Evolutionary conservation across 305 asterid species (phyloP), one percentile per base, ranked within the genome.

Genomic region (Fraxinus greggii): DNA sequence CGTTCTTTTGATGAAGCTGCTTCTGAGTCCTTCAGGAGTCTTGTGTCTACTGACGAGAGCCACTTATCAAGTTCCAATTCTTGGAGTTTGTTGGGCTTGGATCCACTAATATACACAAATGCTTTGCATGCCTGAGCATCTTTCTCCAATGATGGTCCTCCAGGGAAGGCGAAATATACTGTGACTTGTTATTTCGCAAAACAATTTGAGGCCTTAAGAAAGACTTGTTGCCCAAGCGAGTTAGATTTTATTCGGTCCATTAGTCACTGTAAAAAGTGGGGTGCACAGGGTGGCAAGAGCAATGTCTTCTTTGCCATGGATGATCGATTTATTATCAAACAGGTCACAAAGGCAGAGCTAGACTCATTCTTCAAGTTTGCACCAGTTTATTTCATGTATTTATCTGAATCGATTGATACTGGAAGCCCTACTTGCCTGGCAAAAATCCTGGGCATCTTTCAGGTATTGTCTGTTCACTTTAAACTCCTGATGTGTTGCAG

Each of bases 271-370:
- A 94, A 90, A 88, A 94, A 90, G 84, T 94, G 98, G 98, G 97
- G 98, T 83, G 98, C 98, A 72, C 98, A 92, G 87, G 98, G 98
- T 84, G 98, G 98, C 85, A 93, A 93, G 91, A 93, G 95, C 90
- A 92, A 92, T 81, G 98, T 90, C 84, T 93, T 91, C 81, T 93
- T 94, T 75, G 98, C 98, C 65, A 94, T 93, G 90, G 97, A 94
- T 38, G 97, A 93, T 78, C 88, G 97, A 84, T 93, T 94, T 85
- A 94, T 94, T 75, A 91, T 94, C 88, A 94, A 94, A 84, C 97
- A 94, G 86, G 97, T 93, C 61, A 91, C 94, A 1, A 94, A 92
- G 90, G 90, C 97, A 1, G 97, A 94, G 85, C 86, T 94, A 13
- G 97, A 94, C 86, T 94, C 97, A 9, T 94, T 94, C 86, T 82